Percentiles rank a stretch among this genome's conserved stretches.
Evolutionary conservation across 139 green algal species (phyloP).

Genomic region (Ulvella scutata): DNA sequence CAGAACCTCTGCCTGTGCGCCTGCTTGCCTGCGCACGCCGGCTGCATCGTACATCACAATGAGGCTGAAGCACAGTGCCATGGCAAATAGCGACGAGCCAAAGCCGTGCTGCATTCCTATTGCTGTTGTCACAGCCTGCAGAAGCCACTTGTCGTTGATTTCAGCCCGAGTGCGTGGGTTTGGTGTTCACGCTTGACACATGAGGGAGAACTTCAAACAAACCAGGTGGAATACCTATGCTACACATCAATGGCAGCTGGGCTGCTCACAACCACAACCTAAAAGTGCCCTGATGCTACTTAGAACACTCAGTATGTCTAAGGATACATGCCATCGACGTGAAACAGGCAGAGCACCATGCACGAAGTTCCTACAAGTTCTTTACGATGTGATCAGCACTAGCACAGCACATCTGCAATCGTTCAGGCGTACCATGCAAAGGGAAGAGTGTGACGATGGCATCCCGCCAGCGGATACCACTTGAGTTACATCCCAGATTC

Average conservation of each 20-base stretch:
- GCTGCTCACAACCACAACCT: neutral
- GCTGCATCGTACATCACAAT: slow-evolving; percentile 99
- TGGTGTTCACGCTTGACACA: too few species aligned
- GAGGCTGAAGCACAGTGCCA: slow-evolving; percentile 71
- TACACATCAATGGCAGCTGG: neutral
- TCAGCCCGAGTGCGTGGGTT: neutral
- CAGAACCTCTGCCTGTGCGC: slow-evolving; percentile 83
- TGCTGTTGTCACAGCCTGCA: slow-evolving; percentile 71
- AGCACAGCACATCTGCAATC: neutral
- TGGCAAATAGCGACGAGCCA: slow-evolving; percentile 64
- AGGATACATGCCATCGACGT: neutral
- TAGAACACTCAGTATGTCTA: neutral
- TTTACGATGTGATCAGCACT: neutral
- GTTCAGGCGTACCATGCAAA: slow-evolving; percentile 47
- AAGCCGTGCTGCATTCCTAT: slow-evolving; percentile 75
- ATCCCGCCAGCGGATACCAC: slow-evolving; percentile 88
- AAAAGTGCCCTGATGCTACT: neutral
- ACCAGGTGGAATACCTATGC: too few species aligned
- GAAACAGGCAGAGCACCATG: neutral
- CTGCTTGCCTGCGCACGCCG: slow-evolving; percentile 83
- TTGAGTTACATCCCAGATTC: slow-evolving; percentile 56
- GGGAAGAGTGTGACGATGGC: slow-evolving; percentile 89
- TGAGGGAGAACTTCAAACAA: too few species aligned
- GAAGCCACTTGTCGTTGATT: neutral
- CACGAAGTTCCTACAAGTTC: neutral